Evolutionary conservation across 108 stramenopile species (phyloP).

Genomic region (Pseudonitzschia delicatissima): DNA sequence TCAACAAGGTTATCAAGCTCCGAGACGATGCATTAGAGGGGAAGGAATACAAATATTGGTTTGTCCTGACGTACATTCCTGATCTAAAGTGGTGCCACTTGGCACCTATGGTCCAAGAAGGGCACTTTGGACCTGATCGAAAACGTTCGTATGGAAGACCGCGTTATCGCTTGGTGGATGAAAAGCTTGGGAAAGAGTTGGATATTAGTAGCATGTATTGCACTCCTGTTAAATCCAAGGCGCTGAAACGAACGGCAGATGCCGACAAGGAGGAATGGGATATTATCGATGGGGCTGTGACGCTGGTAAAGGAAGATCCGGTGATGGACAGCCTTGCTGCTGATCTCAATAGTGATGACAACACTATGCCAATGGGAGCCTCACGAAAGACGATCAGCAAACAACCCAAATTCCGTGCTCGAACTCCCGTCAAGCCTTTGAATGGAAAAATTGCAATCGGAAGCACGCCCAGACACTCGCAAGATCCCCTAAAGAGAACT

Average conservation of each 20-base stretch:
- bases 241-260: slow-evolving; percentile 66
- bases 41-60: slow-evolving; percentile 36
- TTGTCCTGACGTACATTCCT: slow-evolving; percentile 82
- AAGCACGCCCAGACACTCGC: not conserved
- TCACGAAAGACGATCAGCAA: slow-evolving; percentile 18
- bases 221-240: slow-evolving; percentile 50
- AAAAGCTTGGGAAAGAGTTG: slow-evolving; percentile 76
- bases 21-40: slow-evolving; percentile 45
- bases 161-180: slow-evolving; percentile 73
- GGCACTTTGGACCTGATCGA: slow-evolving; percentile 58
- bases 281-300: slow-evolving; percentile 36
- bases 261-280: slow-evolving; percentile 91
- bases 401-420: slow-evolving; percentile 24
- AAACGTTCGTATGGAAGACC: slow-evolving; percentile 61
- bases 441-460: slow-evolving; percentile 20
- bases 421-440: slow-evolving; percentile 31
- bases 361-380: not conserved
- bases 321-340: not conserved
- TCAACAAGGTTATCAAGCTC: slow-evolving; percentile 80
- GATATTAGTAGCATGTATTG: slow-evolving; percentile 70
- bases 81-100: slow-evolving; percentile 87
- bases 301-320: slow-evolving; percentile 1
- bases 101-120: slow-evolving; percentile 73
- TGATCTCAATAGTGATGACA: not conserved
- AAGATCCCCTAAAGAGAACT: slow-evolving; percentile 16